phyloP scores from a whole-genome alignment of 352 stramenopile species.

The Thraustochytrium sp. region DNA sequence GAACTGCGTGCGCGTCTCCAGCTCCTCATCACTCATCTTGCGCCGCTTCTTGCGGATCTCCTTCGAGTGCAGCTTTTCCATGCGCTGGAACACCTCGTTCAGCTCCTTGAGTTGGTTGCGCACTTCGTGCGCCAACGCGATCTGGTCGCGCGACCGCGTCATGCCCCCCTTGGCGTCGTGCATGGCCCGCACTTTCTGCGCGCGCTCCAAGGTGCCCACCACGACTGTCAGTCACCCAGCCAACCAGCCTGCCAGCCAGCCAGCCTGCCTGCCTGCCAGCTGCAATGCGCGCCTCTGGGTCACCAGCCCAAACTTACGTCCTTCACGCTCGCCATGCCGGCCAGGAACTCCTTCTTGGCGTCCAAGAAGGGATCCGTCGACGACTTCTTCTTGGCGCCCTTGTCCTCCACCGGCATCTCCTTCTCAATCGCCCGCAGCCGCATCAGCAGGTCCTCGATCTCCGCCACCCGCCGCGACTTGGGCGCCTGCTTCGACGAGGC shows the following conservation, averaged over 20 bases:
- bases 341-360: conserved; percentile 33
- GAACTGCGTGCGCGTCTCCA: conserved; percentile 26
- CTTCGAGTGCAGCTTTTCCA: conserved; percentile 30
- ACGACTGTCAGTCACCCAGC: too few species aligned
- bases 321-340: not conserved
- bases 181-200: not conserved
- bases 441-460: conserved; percentile 37
- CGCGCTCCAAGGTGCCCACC: too few species aligned
- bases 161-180: conserved; percentile 33
- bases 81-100: not conserved
- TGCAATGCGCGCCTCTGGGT: not conserved
- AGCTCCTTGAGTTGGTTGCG: conserved; percentile 21
- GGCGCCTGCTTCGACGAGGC: not conserved
- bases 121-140: not conserved
- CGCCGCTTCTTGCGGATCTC: conserved; percentile 7
- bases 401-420: conserved; percentile 24
- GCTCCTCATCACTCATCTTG: conserved; percentile 20
- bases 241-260: too few species aligned
- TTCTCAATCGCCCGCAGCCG: conserved; percentile 22
- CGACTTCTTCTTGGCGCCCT: conserved; percentile 20
- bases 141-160: conserved; percentile 9
- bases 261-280: too few species aligned
- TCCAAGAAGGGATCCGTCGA: conserved; percentile 27
- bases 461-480: conserved; percentile 12
- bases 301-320: conserved; percentile 1